A percentile compares a stretch with the other conserved stretches of the same genome.
Evolutionary conservation across 495 filamentous ascomycete genomes (phyloP).

Genomic region (Lasiosphaeris hirsuta): DNA sequence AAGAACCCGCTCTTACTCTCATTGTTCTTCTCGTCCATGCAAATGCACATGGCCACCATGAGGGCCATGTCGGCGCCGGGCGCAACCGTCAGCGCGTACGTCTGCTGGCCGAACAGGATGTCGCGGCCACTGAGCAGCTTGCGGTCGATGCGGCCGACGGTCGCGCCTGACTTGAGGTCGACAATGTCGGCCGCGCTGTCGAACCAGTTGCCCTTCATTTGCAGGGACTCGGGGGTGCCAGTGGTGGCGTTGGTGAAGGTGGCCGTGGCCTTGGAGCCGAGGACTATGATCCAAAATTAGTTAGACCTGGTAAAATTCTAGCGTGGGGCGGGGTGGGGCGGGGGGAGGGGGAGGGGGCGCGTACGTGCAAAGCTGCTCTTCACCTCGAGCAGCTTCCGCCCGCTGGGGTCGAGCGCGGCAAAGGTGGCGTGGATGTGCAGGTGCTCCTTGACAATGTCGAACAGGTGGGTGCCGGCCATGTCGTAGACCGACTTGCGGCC

Average conservation of each 20-base stretch:
- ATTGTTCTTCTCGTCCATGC: slow-evolving; percentile 60
- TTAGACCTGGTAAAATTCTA: no score
- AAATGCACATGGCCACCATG: slow-evolving; percentile 58
- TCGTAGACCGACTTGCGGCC: slow-evolving; percentile 48
- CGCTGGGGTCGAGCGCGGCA: slow-evolving; percentile 36
- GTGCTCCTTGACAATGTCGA: slow-evolving; percentile 51
- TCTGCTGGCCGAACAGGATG: slow-evolving; percentile 55
- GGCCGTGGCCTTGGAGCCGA: slow-evolving; percentile 44
- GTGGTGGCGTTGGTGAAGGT: slow-evolving; percentile 43
- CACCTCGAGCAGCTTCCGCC: slow-evolving; percentile 48
- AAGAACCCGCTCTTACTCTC: slow-evolving; percentile 21
- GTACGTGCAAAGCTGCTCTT: slow-evolving; percentile 47
- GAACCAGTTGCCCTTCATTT: slow-evolving; percentile 45
- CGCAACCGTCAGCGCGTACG: slow-evolving; percentile 57
- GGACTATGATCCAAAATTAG: slow-evolving; percentile 29
- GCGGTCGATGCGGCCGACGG: slow-evolving; percentile 54
- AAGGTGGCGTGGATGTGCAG: slow-evolving; percentile 49
- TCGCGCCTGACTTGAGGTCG: slow-evolving; percentile 37
- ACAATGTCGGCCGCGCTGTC: slow-evolving; percentile 48
- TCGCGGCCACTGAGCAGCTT: slow-evolving; percentile 53
- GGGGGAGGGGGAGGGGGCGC: slow-evolving; percentile 18
- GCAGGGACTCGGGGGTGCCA: slow-evolving; percentile 34
- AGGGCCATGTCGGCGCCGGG: slow-evolving; percentile 58
- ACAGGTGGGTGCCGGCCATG: slow-evolving; percentile 44
- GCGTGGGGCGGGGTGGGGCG: no score